A percentile compares a stretch with the other conserved stretches of the same genome.
Evolutionary conservation across 345 rosid genomes (phyloP).

Genomic region (Geranium rotundifolium): DNA sequence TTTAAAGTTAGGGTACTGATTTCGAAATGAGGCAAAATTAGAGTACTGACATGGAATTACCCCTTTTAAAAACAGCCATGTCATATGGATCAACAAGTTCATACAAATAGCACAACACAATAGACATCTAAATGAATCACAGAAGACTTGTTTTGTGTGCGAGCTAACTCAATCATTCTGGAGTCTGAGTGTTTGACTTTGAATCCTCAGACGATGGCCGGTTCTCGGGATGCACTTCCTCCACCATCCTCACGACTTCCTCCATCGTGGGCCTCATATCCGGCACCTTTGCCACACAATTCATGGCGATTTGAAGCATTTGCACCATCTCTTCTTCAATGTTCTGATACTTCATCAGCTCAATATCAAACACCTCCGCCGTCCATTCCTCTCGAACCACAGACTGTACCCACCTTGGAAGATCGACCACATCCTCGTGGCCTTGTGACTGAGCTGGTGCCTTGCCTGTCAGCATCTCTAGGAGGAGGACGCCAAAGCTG

Average conservation of each 20-base stretch:
- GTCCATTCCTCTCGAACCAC: too few relatives aligned
- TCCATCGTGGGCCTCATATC: conserved; percentile 68
- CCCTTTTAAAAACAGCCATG: too few relatives aligned
- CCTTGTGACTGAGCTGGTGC: conserved; percentile 51
- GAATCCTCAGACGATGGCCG: conserved; percentile 21
- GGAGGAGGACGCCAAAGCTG: conserved; percentile 77
- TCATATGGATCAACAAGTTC: too few relatives aligned
- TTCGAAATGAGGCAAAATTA: too few relatives aligned
- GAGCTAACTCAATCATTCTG: too few relatives aligned
- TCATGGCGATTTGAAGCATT: conserved; percentile 89
- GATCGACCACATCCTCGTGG: conserved; percentile 56
- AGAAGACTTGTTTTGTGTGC: too few relatives aligned
- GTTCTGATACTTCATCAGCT: conserved; percentile 52
- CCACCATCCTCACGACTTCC: conserved; percentile 73
- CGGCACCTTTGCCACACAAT: conserved; percentile 58
- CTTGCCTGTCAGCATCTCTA: conserved; percentile 85
- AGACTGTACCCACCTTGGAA: conserved; percentile 86
- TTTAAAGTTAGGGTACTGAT: too few relatives aligned
- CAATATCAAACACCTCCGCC: conserved; percentile 76
- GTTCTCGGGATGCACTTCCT: conserved; percentile 52
- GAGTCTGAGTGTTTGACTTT: too few relatives aligned
- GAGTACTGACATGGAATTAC: too few relatives aligned
- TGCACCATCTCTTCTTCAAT: conserved; percentile 89
- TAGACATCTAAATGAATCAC: too few relatives aligned
- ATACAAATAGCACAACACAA: too few relatives aligned